Base-by-base conservation (phyloP, 2,329 filamentous ascomycete species). In the Basipetospora chlamydospora region DNA sequence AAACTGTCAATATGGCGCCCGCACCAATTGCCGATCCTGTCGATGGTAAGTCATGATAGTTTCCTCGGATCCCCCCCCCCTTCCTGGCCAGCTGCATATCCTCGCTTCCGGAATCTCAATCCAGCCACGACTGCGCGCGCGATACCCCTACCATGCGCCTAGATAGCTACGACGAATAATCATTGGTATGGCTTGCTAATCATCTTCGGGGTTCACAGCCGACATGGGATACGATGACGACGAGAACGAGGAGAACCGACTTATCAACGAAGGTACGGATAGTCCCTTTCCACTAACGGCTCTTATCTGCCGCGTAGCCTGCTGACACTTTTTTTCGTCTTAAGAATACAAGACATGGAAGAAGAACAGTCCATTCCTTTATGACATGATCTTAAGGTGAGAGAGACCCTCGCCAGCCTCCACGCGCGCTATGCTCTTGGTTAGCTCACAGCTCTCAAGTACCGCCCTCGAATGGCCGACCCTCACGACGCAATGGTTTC, bases 271-370 rank as follows among this genome's bases (percentile, higher is more conserved):
- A 66, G 82, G 80, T 80, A 63, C 35, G 45, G 38, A 26, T 11
- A 13, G 13, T 6, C 17, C 13, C 16, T 29, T 26, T 5, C 13
- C 25, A n/a, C 16, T 8, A 7, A 23, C 11, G 10, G 2, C 17
- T 20, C 23, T 15, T 13, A 21, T 29, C 6, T 12, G 16, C 12
- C 12, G 12, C 18, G 18, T 29, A 37, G 25, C 33, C 43, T 51
- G 36, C 53, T 23, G 2, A 20, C 26, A 15, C 18, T 6, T 26
- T 21, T 9, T 11, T 28, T n/a, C 15, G 23, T 13, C 13, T 23
- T 28, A n/a, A 86, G 90, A 98, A 58, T 98, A 98, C 73, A 98
- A 98, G 59, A 95, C 88, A 46, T 98, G 90, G 90, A 98, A 98
- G 70, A 98, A 98, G 68, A 98, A 98, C 61, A 85, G 83, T 45